phyloP scores from a whole-genome alignment of 805 yeast species.

The Yarrowia sp. region DNA sequence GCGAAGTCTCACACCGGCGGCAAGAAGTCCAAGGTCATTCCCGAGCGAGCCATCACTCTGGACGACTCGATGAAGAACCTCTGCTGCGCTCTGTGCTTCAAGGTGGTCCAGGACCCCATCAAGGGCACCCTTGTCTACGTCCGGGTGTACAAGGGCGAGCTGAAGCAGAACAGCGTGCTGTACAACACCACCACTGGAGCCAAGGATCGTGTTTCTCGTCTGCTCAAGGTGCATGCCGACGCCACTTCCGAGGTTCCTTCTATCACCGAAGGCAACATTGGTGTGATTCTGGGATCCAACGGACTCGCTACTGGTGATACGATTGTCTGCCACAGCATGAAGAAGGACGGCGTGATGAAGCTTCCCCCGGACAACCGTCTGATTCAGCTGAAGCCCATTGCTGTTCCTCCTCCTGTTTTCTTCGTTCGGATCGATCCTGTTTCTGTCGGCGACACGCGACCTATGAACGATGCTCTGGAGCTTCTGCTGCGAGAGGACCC shows the following conservation, averaged over 20 bases:
- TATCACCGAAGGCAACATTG: slow-evolving; percentile 79
- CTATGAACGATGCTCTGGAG: slow-evolving; percentile 67
- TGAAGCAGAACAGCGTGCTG: slow-evolving; percentile 61
- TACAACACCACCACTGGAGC: slow-evolving; percentile 68
- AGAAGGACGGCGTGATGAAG: slow-evolving; percentile 50
- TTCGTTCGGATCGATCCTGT: slow-evolving; percentile 79
- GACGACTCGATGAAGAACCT: slow-evolving; percentile 46
- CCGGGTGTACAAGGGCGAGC: slow-evolving; percentile 80
- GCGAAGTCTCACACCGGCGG: slow-evolving; percentile 28
- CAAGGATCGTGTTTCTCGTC: slow-evolving; percentile 61
- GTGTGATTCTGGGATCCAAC: slow-evolving; percentile 75
- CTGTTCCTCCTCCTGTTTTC: slow-evolving; percentile 89
- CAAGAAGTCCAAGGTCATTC: background rate
- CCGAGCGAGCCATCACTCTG: background rate
- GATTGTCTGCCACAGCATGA: slow-evolving; percentile 57
- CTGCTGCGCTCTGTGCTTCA: slow-evolving; percentile 82
- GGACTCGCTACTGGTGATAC: slow-evolving; percentile 90
- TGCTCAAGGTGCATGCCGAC: slow-evolving; percentile 86
- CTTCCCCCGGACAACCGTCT: slow-evolving; percentile 47
- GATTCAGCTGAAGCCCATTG: slow-evolving; percentile 67
- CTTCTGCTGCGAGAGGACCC: slow-evolving; percentile 86
- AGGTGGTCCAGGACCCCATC: slow-evolving; percentile 76
- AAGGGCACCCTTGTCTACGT: slow-evolving; percentile 82
- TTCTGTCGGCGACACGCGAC: slow-evolving; percentile 74
- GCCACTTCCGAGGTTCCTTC: slow-evolving; percentile 65